Evolutionary conservation across 495 filamentous ascomycete genomes (phyloP).

Genomic region (Amniculicola lignicola): DNA sequence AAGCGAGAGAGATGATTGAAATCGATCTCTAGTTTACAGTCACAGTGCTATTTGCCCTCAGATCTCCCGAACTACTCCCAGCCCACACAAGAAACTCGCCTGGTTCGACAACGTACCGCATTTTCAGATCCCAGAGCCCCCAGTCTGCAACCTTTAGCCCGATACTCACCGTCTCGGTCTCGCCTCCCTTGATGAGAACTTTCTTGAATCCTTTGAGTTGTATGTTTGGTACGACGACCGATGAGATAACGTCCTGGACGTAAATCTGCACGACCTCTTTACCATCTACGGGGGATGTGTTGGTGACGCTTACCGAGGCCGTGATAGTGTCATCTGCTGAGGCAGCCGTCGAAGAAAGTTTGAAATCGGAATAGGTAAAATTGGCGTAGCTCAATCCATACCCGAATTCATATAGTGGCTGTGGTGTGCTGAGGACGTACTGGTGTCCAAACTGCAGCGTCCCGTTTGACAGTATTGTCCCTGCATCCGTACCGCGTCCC

Average conservation of each 20-base stretch:
- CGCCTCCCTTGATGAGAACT: slow-evolving; percentile 63
- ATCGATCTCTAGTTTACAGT: slow-evolving; percentile 45
- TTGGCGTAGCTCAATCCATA: slow-evolving; percentile 70
- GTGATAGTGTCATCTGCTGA: slow-evolving; percentile 47
- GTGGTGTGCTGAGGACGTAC: slow-evolving; percentile 60
- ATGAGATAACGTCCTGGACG: slow-evolving; percentile 47
- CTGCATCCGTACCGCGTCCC: slow-evolving; percentile 51
- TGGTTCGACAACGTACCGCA: slow-evolving; percentile 55
- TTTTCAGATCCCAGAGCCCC: slow-evolving; percentile 38
- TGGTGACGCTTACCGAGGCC: slow-evolving; percentile 60
- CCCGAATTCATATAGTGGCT: slow-evolving; percentile 63
- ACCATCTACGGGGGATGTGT: slow-evolving; percentile 62
- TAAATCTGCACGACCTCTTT: slow-evolving; percentile 81
- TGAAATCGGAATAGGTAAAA: slow-evolving; percentile 65
- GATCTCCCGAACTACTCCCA: slow-evolving; percentile 56
- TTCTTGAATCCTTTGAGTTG: slow-evolving; percentile 81
- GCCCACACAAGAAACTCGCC: slow-evolving; percentile 60
- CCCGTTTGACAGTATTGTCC: slow-evolving; percentile 51
- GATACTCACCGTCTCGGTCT: slow-evolving; percentile 66
- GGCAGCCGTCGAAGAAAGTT: slow-evolving; percentile 48
- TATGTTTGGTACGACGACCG: slow-evolving; percentile 62
- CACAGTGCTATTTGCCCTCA: slow-evolving; percentile 55
- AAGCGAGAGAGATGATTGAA: too few relatives aligned
- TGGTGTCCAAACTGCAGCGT: slow-evolving; percentile 62
- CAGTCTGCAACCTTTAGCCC: slow-evolving; percentile 49